Conservation (phyloP, 179 eudicot genomes). For the Silene vulgaris region DNA sequence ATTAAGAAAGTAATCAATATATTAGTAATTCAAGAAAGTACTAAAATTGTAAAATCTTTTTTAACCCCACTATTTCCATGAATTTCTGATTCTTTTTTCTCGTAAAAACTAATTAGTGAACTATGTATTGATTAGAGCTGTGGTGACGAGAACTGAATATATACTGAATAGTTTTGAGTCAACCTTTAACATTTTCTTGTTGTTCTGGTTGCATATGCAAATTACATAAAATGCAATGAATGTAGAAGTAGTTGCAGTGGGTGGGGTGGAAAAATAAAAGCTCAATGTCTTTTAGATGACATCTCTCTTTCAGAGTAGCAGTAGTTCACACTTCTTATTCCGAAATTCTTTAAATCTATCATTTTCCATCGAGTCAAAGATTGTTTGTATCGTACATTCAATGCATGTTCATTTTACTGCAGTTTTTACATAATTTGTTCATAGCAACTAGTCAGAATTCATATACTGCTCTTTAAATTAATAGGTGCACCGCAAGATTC, state of each 20-base stretch:
- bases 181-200: neutral
- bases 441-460: neutral
- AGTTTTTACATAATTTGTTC: neutral
- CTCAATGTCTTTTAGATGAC: neutral
- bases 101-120: neutral
- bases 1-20: neutral
- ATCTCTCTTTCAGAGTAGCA: neutral
- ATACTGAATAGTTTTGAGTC: neutral
- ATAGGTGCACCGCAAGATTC: conserved; percentile 96
- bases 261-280: neutral
- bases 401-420: neutral
- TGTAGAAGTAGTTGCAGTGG: neutral
- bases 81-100: neutral
- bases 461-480: neutral
- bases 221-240: neutral
- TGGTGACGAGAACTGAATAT: neutral
- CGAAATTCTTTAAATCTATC: neutral
- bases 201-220: neutral
- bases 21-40: neutral
- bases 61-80: neutral
- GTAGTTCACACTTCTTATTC: neutral
- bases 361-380: neutral
- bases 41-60: neutral
- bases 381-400: neutral
- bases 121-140: neutral